Percentiles rank a stretch among this genome's conserved stretches.
These are phyloP conservation scores for Apiospora hydei DNA, from an alignment of 2,329 filamentous ascomycete species.

Conservation along the genomic window DNA sequence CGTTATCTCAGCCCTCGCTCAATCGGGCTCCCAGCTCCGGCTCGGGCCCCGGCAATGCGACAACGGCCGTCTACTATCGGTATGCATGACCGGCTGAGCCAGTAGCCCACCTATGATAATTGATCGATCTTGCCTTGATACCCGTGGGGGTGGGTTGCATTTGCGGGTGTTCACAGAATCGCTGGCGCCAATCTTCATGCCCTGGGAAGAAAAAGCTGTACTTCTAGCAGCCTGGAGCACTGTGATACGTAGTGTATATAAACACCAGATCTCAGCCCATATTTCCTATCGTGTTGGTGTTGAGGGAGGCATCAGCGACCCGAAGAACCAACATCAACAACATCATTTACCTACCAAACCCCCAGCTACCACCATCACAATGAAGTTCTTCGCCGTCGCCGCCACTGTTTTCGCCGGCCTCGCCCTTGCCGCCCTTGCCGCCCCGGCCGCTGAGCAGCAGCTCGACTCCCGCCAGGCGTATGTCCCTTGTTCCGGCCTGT, in stretches of 20 bases:
- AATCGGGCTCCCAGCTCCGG: not conserved
- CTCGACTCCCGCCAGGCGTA: conserved; percentile 38
- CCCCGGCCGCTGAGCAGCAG: conserved; percentile 23
- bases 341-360: not conserved
- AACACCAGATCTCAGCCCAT: not conserved
- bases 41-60: not conserved
- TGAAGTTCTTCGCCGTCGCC: conserved; percentile 19
- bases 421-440: conserved; percentile 21
- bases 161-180: not conserved
- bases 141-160: not conserved
- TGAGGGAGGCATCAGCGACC: not conserved
- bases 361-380: not conserved
- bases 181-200: not conserved
- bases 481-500: conserved; percentile 51
- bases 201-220: not conserved
- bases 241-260: not conserved
- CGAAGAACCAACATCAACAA: not conserved
- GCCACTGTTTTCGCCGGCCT: conserved; percentile 25
- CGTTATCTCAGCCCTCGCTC: not conserved
- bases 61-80: not conserved
- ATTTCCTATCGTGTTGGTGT: not conserved
- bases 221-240: not conserved
- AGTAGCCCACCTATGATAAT: not conserved
- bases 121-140: conserved; percentile 8
- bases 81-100: conserved; percentile 12